These are phyloP conservation scores for Leucosporidium yakuticum DNA, from an alignment of 768 basidiomycete species.

Conservation along the genomic window DNA sequence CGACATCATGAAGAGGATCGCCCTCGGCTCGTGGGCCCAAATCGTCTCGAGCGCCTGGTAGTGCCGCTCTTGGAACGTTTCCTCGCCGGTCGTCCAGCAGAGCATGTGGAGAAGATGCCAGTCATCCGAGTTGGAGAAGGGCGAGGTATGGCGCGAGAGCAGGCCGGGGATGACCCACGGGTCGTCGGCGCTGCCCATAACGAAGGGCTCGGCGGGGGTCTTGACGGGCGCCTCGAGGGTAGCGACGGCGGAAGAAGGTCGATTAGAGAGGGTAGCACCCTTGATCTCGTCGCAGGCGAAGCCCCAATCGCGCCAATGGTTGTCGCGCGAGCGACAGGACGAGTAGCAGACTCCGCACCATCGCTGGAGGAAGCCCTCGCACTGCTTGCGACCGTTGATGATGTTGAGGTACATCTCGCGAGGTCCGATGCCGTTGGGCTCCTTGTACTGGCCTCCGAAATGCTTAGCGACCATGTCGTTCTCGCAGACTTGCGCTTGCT, in stretches of 20 bases:
- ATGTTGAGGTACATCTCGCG: slow-evolving; percentile 33
- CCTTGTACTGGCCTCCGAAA: slow-evolving; percentile 19
- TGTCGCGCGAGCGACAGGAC: slow-evolving; percentile 19
- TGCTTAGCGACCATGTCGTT: slow-evolving; percentile 34
- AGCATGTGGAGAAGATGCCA: slow-evolving; percentile 32
- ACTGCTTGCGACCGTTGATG: slow-evolving; percentile 16
- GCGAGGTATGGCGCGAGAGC: slow-evolving; percentile 19
- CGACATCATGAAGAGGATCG: slow-evolving; percentile 25
- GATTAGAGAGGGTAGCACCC: slow-evolving; percentile 21
- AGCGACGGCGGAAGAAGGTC: neutral
- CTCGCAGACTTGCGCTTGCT: slow-evolving; percentile 33
- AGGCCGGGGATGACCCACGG: slow-evolving; percentile 34
- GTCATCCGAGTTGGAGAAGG: slow-evolving; percentile 17
- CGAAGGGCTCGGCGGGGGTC: slow-evolving; percentile 1
- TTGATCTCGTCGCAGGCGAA: slow-evolving; percentile 31
- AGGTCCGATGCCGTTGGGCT: slow-evolving; percentile 18
- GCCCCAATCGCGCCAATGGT: slow-evolving; percentile 19
- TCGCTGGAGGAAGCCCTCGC: slow-evolving; percentile 19
- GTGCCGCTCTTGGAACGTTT: slow-evolving; percentile 28
- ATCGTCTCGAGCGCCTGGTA: slow-evolving; percentile 30
- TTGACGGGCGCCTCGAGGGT: slow-evolving; percentile 10
- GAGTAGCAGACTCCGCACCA: slow-evolving; percentile 35
- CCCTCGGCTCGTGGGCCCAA: slow-evolving; percentile 27
- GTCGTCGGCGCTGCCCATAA: slow-evolving; percentile 22
- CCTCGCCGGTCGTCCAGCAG: slow-evolving; percentile 17